Evolutionary conservation across 2,329 filamentous ascomycete genomes (phyloP).

Genomic region (Penicillium hordei): DNA sequence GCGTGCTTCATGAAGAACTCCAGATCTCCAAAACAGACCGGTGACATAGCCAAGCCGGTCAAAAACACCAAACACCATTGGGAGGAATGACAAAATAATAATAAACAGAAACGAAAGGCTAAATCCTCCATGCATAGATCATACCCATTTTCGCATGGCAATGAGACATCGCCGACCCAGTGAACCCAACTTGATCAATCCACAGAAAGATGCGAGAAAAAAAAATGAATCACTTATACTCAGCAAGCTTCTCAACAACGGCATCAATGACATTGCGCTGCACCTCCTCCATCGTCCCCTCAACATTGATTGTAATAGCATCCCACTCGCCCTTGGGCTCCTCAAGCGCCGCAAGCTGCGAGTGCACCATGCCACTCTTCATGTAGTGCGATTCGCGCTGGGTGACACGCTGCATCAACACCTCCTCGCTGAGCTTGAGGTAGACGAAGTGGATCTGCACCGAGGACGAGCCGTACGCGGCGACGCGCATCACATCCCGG

Average conservation of each 20-base stretch:
- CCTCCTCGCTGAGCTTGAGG: constrained; percentile 72
- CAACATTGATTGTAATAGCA: constrained; percentile 67
- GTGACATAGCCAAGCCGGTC: constrained; percentile 1
- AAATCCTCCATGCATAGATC: constrained; percentile 13
- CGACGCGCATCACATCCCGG: constrained; percentile 83
- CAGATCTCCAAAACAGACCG: constrained; percentile 8
- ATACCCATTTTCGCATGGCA: not conserved
- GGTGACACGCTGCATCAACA: constrained; percentile 73
- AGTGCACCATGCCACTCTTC: constrained; percentile 92
- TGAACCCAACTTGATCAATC: not conserved
- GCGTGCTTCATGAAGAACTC: constrained; percentile 1
- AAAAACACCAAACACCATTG: constrained; percentile 9
- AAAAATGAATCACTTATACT: constrained; percentile 30
- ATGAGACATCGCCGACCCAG: constrained; percentile 6
- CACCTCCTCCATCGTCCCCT: constrained; percentile 56
- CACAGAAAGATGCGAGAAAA: not conserved
- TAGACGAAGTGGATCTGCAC: constrained; percentile 92
- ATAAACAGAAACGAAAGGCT: constrained; percentile 5
- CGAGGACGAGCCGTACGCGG: constrained; percentile 70
- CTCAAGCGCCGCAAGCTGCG: constrained; percentile 87
- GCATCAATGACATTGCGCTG: constrained; percentile 59
- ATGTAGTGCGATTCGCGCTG: constrained; percentile 85
- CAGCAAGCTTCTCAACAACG: constrained; percentile 57
- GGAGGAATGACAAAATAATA: not conserved
- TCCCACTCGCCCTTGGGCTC: constrained; percentile 73